Conservation (phyloP, 1,284 basidiomycete species). For the Ceratobasidium sp. region DNA sequence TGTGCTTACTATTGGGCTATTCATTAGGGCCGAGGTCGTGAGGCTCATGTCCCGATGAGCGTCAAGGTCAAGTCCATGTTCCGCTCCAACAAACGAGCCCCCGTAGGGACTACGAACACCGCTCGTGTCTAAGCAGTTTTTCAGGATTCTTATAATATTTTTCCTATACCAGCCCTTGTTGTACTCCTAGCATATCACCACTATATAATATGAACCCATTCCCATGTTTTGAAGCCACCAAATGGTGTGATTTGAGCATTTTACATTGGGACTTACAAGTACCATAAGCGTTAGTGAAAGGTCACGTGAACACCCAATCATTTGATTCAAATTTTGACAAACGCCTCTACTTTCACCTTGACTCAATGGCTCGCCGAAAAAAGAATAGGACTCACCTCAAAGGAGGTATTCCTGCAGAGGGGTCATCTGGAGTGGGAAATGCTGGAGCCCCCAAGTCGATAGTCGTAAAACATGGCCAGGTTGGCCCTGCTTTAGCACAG, state of each 20-base stretch:
- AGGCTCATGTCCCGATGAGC: conserved; percentile 32
- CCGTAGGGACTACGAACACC: not conserved
- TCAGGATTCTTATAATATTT: not conserved
- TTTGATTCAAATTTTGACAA: conserved; percentile 28
- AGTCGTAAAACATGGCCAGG: conserved; percentile 94
- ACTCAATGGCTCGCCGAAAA: conserved; percentile 75
- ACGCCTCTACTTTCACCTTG: not conserved
- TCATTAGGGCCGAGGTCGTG: conserved; percentile 14
- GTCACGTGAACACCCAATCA: conserved; percentile 19
- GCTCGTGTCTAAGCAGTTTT: conserved; percentile 17
- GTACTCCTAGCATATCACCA: not conserved
- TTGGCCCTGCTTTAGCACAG: conserved; percentile 86
- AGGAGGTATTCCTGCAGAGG: conserved; percentile 55
- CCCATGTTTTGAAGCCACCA: not conserved
- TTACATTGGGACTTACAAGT: too few relatives aligned
- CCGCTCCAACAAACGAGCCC: conserved; percentile 30
- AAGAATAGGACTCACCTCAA: conserved; percentile 91
- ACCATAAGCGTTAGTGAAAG: not conserved
- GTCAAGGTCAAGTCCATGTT: conserved; percentile 40
- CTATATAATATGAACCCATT: too few relatives aligned
- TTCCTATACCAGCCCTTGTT: conserved; percentile 1
- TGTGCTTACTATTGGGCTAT: not conserved
- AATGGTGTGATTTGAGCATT: too few relatives aligned
- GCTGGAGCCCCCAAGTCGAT: conserved; percentile 66
- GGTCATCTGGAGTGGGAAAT: conserved; percentile 49